These are phyloP conservation scores for Liriodendron chinense DNA, from an alignment of 164 flowering plant genomes.

Conservation along the genomic window DNA sequence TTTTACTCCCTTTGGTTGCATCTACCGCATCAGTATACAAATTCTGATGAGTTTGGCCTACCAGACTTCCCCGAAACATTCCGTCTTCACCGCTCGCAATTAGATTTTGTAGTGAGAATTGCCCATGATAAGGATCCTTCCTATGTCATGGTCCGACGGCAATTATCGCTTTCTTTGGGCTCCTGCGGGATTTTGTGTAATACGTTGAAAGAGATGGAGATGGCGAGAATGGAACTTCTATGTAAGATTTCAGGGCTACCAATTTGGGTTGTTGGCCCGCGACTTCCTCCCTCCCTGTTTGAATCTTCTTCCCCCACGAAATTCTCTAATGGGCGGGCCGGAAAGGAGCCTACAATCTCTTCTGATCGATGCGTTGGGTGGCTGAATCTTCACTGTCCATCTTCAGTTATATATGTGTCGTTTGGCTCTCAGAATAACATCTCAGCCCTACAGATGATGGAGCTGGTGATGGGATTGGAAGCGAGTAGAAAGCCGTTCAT, in stretches of 20 bases:
- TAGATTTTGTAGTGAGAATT: neutral
- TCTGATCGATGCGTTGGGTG: neutral
- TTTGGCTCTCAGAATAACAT: conserved; percentile 5
- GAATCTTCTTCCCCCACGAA: neutral
- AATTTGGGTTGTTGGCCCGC: conserved; percentile 11
- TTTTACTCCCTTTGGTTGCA: conserved; percentile 8
- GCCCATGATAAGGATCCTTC: neutral
- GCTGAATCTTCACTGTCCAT: neutral
- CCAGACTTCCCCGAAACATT: conserved; percentile 9
- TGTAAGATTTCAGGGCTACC: neutral
- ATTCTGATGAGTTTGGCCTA: conserved; percentile 2
- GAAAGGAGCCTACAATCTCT: neutral
- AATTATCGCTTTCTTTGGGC: neutral
- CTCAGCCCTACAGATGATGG: conserved; percentile 2
- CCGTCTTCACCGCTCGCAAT: conserved; percentile 5
- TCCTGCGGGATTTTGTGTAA: conserved; percentile 8
- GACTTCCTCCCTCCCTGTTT: neutral
- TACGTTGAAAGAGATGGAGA: conserved; percentile 8
- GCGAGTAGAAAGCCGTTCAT: conserved; percentile 1
- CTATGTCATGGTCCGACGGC: neutral
- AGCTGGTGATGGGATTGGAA: conserved; percentile 5
- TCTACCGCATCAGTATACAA: neutral
- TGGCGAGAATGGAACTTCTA: neutral
- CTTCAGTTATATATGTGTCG: conserved; percentile 4
- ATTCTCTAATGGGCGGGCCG: neutral